phyloP scores from a whole-genome alignment of 192 early-diverging fungal species.

The Coemansia sp. region DNA sequence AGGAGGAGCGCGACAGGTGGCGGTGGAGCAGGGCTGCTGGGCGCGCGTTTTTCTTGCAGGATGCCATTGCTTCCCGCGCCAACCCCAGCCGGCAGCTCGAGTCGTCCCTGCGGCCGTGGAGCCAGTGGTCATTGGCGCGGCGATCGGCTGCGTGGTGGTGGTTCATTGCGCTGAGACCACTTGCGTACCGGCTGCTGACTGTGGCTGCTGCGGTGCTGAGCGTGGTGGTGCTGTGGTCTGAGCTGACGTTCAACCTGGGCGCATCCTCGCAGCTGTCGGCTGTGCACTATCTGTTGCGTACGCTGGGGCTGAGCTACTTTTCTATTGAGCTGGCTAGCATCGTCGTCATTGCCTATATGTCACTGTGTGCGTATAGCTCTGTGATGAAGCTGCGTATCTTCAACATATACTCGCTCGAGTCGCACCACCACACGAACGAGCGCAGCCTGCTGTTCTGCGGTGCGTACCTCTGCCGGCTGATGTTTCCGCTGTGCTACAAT shows the following conservation, averaged over 20 bases:
- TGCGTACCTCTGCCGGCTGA: constrained; percentile 84
- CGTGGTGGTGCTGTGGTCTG: constrained; percentile 85
- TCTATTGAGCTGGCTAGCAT: constrained; percentile 63
- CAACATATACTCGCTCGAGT: constrained; percentile 84
- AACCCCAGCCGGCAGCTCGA: constrained; percentile 63
- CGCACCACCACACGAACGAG: constrained; percentile 92
- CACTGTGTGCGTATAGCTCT: constrained; percentile 85
- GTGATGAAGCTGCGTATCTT: constrained; percentile 89
- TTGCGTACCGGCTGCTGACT: constrained; percentile 58
- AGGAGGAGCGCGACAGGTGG: constrained; percentile 75
- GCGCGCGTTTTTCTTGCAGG: constrained; percentile 81
- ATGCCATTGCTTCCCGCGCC: constrained; percentile 70
- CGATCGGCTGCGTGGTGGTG: constrained; percentile 76
- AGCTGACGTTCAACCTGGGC: constrained; percentile 80
- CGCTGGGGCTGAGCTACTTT: constrained; percentile 59
- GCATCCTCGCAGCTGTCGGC: constrained; percentile 66
- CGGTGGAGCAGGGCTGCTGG: constrained; percentile 72
- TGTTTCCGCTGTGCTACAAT: constrained; percentile 92
- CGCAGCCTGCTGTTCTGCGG: constrained; percentile 88
- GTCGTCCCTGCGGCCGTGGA: constrained; percentile 56
- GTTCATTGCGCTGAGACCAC: constrained; percentile 73
- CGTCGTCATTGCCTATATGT: constrained; percentile 86
- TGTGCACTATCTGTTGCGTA: constrained; percentile 63
- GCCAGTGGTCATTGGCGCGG: constrained; percentile 41
- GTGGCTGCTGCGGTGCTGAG: constrained; percentile 65